Conservation (phyloP, 768 basidiomycete species). For the Leccinellum luteum region DNA sequence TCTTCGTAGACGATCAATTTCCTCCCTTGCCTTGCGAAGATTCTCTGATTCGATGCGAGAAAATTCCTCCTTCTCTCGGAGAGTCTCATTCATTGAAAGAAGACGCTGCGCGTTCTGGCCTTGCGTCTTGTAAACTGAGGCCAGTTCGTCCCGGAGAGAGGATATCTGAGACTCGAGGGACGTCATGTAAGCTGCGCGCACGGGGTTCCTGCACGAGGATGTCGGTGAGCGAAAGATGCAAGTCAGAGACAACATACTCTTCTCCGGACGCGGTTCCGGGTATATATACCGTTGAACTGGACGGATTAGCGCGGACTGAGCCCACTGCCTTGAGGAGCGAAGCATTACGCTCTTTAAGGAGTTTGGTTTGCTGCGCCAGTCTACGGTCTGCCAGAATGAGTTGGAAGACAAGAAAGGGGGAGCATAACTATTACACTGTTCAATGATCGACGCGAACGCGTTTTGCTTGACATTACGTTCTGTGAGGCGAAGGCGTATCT, state of each 20-base stretch:
- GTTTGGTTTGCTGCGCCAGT: constrained; percentile 87
- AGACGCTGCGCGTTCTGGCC: constrained; percentile 93
- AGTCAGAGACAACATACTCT: constrained; percentile 51
- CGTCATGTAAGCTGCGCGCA: constrained; percentile 82
- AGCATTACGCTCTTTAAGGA: constrained; percentile 90
- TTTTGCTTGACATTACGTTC: constrained; percentile 83
- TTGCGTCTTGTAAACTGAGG: constrained; percentile 94
- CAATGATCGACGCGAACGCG: constrained; percentile 80
- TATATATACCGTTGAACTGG: constrained; percentile 59
- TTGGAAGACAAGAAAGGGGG: background rate
- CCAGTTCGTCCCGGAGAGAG: constrained; percentile 85
- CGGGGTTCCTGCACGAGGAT: constrained; percentile 59
- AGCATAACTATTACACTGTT: constrained; percentile 69
- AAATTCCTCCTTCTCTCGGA: constrained; percentile 90
- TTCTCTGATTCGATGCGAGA: constrained; percentile 79
- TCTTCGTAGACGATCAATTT: constrained; percentile 62
- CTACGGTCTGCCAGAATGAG: constrained; percentile 65
- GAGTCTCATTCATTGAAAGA: constrained; percentile 90
- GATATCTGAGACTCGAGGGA: constrained; percentile 95
- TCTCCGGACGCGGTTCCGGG: constrained; percentile 53
- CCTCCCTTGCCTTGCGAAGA: constrained; percentile 73
- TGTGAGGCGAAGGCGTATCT: constrained; percentile 71
- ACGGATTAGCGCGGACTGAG: constrained; percentile 61
- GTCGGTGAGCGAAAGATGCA: background rate
- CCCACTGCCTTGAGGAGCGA: constrained; percentile 83